Evolutionary conservation across 257 asterid species (phyloP), one percentile per base, ranked within the genome.

Genomic region (Nicotiana tomentosiformis): DNA sequence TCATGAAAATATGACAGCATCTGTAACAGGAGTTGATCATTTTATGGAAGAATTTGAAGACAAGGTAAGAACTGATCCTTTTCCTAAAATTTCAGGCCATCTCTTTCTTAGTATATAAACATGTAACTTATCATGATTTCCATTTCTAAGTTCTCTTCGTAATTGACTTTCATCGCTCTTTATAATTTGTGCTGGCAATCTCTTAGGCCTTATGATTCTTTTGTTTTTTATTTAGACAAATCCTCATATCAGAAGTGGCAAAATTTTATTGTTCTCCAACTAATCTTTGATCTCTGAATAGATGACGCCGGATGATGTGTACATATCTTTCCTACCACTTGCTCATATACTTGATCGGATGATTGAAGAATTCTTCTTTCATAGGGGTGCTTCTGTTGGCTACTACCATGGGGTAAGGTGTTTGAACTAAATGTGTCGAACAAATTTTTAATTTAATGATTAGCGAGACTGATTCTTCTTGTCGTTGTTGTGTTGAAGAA

Each of bases 291-390:
- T 51, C 60, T 68, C 80, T 84, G 78, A 68, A 79, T 82, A 96
- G 99, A 96, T 96, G 99, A 91, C 99, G 5, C 91, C 84, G 81
- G 90, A 94, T 74, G 99, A 96, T 84, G 98, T 96, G 69, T 96
- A 96, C 87, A 96, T 96, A 90, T 96, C 99, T 6, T 96, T 96
- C 88, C 90, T 96, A 18, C 99, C 99, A 65, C 98, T 96, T 39
- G 99, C 99, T 82, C 99, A 96, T 91, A 90, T 96, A 87, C 99
- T 96, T 86, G 99, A 96, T 84, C 97, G 98, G 86, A 91, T 94
- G 97, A 96, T 96, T 53, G 99, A 96, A 88, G 99, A 96, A 86
- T 94, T 91, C 87, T 96, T 96, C 92, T 94, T 96, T 86, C 95
- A 89, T 86, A 96, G 92, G 87, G 99, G 98, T 84, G 99, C 99